These are phyloP conservation scores for Zalerion maritima DNA, from an alignment of 495 filamentous ascomycete species.

Conservation along the genomic window DNA sequence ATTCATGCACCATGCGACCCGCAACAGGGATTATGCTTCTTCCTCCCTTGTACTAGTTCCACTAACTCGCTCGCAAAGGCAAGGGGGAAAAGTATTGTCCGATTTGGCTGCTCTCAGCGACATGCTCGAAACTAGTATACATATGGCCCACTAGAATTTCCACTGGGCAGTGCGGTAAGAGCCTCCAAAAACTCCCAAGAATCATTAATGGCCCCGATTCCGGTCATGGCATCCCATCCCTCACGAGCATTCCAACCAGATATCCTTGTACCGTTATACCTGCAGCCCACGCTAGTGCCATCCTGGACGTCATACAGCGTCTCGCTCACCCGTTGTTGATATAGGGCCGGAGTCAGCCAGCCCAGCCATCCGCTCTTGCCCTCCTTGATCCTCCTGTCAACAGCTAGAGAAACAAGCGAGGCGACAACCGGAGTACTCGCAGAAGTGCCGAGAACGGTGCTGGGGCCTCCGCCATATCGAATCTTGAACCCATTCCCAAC, in stretches of 20 bases:
- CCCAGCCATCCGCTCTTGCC: constrained; percentile 25
- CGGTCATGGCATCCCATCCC: constrained; percentile 26
- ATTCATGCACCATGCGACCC: too few species aligned
- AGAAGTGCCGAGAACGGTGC: constrained; percentile 24
- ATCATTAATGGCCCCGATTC: constrained; percentile 22
- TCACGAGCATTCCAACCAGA: constrained; percentile 19
- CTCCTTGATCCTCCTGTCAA: constrained; percentile 22
- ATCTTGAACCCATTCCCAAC: constrained; percentile 25
- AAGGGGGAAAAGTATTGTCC: too few species aligned
- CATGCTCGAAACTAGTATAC: too few species aligned
- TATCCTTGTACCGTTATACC: constrained; percentile 10
- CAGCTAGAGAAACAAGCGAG: constrained; percentile 23
- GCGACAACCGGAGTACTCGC: constrained; percentile 27
- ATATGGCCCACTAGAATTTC: too few species aligned
- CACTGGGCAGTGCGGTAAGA: too few species aligned
- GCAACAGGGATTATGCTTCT: too few species aligned
- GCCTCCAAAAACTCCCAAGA: constrained; percentile 17
- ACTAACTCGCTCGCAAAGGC: too few species aligned
- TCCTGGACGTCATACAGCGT: constrained; percentile 18
- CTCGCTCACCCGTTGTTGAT: constrained; percentile 12
- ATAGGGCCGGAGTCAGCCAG: constrained; percentile 25
- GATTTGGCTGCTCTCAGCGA: too few species aligned
- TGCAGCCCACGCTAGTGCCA: constrained; percentile 20
- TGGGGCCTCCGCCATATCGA: constrained; percentile 14
- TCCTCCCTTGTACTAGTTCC: too few species aligned